A percentile compares a stretch with the other conserved stretches of the same genome.
Conservation (phyloP, 805 yeast species). For the Cyberlindnera mrakii region DNA sequence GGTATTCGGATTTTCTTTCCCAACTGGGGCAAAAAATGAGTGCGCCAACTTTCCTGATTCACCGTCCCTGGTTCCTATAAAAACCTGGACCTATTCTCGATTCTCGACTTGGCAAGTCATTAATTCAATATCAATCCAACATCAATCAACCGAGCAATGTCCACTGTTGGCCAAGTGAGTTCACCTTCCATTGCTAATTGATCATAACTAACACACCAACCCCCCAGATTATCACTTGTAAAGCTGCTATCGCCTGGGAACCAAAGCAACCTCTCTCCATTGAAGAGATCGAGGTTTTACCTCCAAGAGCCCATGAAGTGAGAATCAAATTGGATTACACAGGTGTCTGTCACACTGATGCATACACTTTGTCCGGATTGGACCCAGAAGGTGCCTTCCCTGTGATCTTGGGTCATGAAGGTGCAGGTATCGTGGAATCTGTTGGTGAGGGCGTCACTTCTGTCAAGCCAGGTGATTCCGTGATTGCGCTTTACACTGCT, state of each 20-base stretch:
- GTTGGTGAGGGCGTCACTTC: slow-evolving; percentile 90
- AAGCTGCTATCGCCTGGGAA: slow-evolving; percentile 98
- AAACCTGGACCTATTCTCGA: no score
- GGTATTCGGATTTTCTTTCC: background rate
- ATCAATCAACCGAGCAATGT: slow-evolving; percentile 3
- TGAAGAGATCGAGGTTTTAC: slow-evolving; percentile 84
- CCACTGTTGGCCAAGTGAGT: slow-evolving; percentile 11
- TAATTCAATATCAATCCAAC: background rate
- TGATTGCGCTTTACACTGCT: slow-evolving; percentile 91
- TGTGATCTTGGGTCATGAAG: slow-evolving; percentile 91
- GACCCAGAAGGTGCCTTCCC: slow-evolving; percentile 98
- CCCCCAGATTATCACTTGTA: slow-evolving; percentile 60
- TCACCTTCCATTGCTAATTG: background rate
- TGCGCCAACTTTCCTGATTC: no score
- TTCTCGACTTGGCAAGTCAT: background rate
- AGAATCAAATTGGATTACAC: slow-evolving; percentile 82
- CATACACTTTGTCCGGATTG: slow-evolving; percentile 87
- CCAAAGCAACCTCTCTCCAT: slow-evolving; percentile 77
- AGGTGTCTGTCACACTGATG: slow-evolving; percentile 98
- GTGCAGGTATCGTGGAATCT: slow-evolving; percentile 94
- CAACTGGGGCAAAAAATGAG: background rate
- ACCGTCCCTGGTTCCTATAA: no score
- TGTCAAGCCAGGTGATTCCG: slow-evolving; percentile 92
- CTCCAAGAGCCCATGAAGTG: slow-evolving; percentile 97
- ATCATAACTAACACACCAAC: background rate